phyloP scores from a whole-genome alignment of 306 rosid genomes.

The Acacia acuminata region DNA sequence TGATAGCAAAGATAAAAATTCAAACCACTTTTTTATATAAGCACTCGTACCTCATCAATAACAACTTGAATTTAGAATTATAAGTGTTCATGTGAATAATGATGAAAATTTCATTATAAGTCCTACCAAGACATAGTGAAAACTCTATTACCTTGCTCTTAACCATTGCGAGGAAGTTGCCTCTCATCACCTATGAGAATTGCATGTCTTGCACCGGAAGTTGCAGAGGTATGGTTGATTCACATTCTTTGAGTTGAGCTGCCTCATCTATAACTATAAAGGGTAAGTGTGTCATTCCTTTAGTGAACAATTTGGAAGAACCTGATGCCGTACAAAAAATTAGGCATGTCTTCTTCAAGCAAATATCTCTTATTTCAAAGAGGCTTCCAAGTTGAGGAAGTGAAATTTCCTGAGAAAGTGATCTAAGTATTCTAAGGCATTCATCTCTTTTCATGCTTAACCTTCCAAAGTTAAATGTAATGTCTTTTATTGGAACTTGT shows the following conservation, averaged over 20 bases:
- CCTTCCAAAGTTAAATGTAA: slow-evolving; percentile 10
- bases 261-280: slow-evolving; percentile 59
- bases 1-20: neutral
- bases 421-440: slow-evolving; percentile 10
- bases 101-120: neutral
- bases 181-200: slow-evolving; percentile 60
- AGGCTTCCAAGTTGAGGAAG: neutral
- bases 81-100: neutral
- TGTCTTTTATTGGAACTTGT: neutral
- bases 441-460: neutral
- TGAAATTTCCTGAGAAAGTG: slow-evolving; percentile 1
- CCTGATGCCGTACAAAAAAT: slow-evolving; percentile 49
- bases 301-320: slow-evolving; percentile 38
- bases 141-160: slow-evolving; percentile 51
- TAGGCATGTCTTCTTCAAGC: slow-evolving; percentile 40
- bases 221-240: slow-evolving; percentile 56
- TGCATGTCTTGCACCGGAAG: slow-evolving; percentile 42
- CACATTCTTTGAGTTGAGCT: slow-evolving; percentile 64
- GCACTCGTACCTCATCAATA: too few relatives aligned
- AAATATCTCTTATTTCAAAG: neutral
- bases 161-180: slow-evolving; percentile 67
- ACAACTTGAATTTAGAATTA: neutral
- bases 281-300: neutral
- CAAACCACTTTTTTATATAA: too few relatives aligned
- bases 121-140: neutral